Percentiles rank a stretch among this genome's conserved stretches.
Evolutionary conservation across 495 filamentous ascomycete species (phyloP).

Genomic region (Aspergillus wentii): DNA sequence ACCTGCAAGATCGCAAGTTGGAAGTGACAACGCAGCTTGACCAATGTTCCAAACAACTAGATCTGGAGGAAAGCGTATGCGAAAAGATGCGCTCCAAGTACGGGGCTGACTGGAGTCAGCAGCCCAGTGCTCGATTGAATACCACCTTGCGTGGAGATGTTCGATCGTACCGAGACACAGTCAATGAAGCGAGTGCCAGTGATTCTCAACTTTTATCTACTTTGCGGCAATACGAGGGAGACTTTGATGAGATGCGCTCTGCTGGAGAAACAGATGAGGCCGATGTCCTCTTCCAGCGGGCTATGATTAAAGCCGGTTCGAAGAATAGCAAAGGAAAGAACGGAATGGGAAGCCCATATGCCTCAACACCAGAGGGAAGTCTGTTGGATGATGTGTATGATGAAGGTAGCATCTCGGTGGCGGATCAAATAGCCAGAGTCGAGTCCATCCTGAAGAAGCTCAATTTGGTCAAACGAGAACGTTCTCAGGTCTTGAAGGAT

Average conservation of each 20-base stretch:
- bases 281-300: slow-evolving; percentile 83
- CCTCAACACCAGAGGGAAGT: slow-evolving; percentile 59
- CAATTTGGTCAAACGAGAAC: slow-evolving; percentile 85
- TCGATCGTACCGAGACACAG: slow-evolving; percentile 75
- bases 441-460: slow-evolving; percentile 90
- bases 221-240: slow-evolving; percentile 73
- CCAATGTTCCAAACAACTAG: slow-evolving; percentile 76
- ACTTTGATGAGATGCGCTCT: slow-evolving; percentile 92
- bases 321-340: slow-evolving; percentile 58
- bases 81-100: slow-evolving; percentile 99
- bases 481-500: slow-evolving; percentile 89
- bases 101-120: slow-evolving; percentile 92
- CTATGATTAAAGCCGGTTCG: slow-evolving; percentile 63
- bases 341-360: slow-evolving; percentile 55
- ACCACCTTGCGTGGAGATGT: slow-evolving; percentile 83
- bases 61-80: slow-evolving; percentile 95
- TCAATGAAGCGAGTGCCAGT: slow-evolving; percentile 84
- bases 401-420: slow-evolving; percentile 69
- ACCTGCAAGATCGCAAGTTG: slow-evolving; percentile 70
- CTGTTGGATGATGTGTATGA: slow-evolving; percentile 89
- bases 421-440: slow-evolving; percentile 83
- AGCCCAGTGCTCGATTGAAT: slow-evolving; percentile 86
- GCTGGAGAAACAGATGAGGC: slow-evolving; percentile 86
- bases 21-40: slow-evolving; percentile 67
- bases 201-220: slow-evolving; percentile 82